A percentile compares a stretch with the other conserved stretches of the same genome.
These are phyloP conservation scores for Yamadazyma friedrichii DNA, from an alignment of 1,139 yeast species.

Conservation along the genomic window DNA sequence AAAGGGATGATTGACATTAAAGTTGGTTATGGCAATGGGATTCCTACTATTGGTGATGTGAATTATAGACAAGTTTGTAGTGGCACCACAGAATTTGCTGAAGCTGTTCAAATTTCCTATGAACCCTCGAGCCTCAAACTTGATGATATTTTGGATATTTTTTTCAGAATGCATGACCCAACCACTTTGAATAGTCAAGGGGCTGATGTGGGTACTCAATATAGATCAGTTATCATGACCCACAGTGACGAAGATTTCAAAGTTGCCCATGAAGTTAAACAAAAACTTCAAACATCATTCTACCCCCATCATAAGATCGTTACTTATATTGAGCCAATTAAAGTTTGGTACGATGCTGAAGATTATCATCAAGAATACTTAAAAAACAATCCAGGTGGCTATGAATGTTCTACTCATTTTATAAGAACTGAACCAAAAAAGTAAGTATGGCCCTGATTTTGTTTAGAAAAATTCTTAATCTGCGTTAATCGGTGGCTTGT, in stretches of 20 bases:
- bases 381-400: slow-evolving; percentile 76
- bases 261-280: slow-evolving; percentile 27
- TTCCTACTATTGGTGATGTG: slow-evolving; percentile 46
- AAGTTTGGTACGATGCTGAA: slow-evolving; percentile 86
- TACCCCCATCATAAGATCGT: slow-evolving; percentile 45
- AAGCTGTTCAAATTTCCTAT: slow-evolving; percentile 76
- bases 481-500: not conserved
- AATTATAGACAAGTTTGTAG: slow-evolving; percentile 74
- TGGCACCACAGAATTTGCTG: slow-evolving; percentile 72
- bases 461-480: not conserved
- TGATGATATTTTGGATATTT: slow-evolving; percentile 71
- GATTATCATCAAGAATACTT: slow-evolving; percentile 87
- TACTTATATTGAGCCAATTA: slow-evolving; percentile 68
- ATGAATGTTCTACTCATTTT: slow-evolving; percentile 87
- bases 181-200: slow-evolving; percentile 66
- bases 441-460: slow-evolving; percentile 2
- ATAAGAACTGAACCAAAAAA: slow-evolving; percentile 45
- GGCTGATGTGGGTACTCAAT: slow-evolving; percentile 80
- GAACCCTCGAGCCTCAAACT: slow-evolving; percentile 65
- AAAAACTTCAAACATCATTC: slow-evolving; percentile 37
- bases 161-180: slow-evolving; percentile 86
- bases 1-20: slow-evolving; percentile 71
- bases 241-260: slow-evolving; percentile 46
- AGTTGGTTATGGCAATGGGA: slow-evolving; percentile 92
- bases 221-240: slow-evolving; percentile 73